Conservation (phyloP, 768 basidiomycete genomes). For the Hypsizygus marmoreus region DNA sequence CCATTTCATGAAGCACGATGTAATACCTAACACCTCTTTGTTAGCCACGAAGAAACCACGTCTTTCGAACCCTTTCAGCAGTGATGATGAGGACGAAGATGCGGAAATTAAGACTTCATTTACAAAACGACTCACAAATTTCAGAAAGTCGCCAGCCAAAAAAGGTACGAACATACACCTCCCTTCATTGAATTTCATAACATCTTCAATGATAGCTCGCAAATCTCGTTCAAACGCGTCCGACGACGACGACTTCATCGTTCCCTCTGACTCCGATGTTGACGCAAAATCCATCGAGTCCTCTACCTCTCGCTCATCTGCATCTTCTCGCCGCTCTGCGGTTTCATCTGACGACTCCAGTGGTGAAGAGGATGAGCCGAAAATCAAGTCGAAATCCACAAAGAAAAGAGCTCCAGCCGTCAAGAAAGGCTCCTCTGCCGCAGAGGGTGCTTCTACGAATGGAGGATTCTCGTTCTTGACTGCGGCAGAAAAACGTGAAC, state of each 20-base stretch:
- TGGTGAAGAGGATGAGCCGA: constrained; percentile 43
- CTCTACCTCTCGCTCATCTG: constrained; percentile 51
- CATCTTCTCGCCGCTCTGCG: constrained; percentile 45
- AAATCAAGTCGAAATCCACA: constrained; percentile 36
- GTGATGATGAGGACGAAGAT: constrained; percentile 56
- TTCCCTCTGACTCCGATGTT: constrained; percentile 63
- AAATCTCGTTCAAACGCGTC: constrained; percentile 41
- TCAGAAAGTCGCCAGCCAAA: constrained; percentile 64
- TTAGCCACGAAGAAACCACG: constrained; percentile 64
- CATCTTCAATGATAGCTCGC: constrained; percentile 32
- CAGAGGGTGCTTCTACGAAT: constrained; percentile 24
- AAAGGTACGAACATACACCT: constrained; percentile 38
- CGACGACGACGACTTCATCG: constrained; percentile 76
- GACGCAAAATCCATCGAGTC: constrained; percentile 52
- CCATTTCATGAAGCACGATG: not conserved
- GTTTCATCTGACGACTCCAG: constrained; percentile 36
- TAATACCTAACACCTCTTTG: constrained; percentile 8
- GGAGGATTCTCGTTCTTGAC: constrained; percentile 68
- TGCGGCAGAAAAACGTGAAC: constrained; percentile 75
- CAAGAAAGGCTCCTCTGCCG: constrained; percentile 20
- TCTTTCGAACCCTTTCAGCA: constrained; percentile 44
- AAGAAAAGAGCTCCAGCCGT: constrained; percentile 26
- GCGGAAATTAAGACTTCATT: constrained; percentile 47
- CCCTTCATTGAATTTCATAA: not conserved
- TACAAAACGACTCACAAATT: constrained; percentile 59